Percentiles rank a stretch among this genome's conserved stretches.
Evolutionary conservation across 129 eudicot species (phyloP).

Genomic region (Centella asiatica): DNA sequence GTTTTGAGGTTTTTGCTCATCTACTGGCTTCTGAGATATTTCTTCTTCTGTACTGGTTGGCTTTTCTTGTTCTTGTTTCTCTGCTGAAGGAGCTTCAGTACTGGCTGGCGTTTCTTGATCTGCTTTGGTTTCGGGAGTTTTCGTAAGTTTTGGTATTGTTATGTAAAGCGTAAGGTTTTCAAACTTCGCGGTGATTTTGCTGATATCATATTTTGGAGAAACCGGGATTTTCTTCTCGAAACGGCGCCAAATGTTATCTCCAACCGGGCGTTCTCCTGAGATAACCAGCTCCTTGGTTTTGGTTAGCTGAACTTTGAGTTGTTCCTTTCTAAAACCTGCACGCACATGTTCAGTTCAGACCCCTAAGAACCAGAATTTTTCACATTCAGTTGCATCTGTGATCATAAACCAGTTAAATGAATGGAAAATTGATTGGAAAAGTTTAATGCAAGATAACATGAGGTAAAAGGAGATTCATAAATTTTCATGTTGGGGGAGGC

Average conservation of each 20-base stretch:
- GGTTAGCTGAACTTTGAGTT: slow-evolving; percentile 3
- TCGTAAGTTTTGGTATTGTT: slow-evolving; percentile 6
- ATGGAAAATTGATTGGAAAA: too few species aligned
- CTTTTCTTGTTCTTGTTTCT: slow-evolving; percentile 2
- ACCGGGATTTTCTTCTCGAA: neutral
- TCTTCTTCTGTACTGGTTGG: neutral
- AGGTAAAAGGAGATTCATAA: too few species aligned
- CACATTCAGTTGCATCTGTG: neutral
- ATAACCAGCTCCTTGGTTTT: neutral
- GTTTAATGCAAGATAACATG: too few species aligned
- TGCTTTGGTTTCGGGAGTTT: neutral
- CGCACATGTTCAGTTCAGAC: neutral
- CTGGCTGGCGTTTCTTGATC: neutral
- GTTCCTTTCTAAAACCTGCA: slow-evolving; percentile 6
- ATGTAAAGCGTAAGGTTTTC: neutral
- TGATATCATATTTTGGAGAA: neutral
- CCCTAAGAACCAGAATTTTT: too few species aligned
- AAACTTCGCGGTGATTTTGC: slow-evolving; percentile 8
- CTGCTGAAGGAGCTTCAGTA: neutral
- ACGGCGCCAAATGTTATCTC: slow-evolving; percentile 2
- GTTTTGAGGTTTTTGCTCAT: neutral
- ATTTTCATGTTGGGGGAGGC: too few species aligned
- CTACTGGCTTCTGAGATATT: neutral
- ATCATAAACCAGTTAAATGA: neutral
- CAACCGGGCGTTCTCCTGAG: slow-evolving; percentile 2